Conservation (phyloP, 2,329 filamentous ascomycete genomes). For the Pleoardoris graminearum region DNA sequence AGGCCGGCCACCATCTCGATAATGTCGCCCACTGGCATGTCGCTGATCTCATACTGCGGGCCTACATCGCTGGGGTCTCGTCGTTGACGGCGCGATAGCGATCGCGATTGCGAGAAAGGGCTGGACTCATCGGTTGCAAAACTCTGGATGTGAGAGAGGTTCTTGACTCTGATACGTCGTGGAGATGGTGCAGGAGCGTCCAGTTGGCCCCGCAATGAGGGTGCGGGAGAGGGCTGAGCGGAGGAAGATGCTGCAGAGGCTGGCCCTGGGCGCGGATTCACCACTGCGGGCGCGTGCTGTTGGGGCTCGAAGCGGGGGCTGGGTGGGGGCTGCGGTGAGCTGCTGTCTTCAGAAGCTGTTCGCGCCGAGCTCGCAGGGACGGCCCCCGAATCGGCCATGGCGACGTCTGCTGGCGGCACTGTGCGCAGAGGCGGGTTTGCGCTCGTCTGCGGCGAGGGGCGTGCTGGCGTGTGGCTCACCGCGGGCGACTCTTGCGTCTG, state of each 20-base stretch:
- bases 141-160: slow-evolving; percentile 87
- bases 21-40: slow-evolving; percentile 94
- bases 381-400: slow-evolving; percentile 46
- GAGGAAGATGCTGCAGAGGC: slow-evolving; percentile 29
- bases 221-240: slow-evolving; percentile 32
- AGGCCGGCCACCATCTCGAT: slow-evolving; percentile 99
- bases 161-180: slow-evolving; percentile 75
- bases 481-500: slow-evolving; percentile 43
- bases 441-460: slow-evolving; percentile 36
- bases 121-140: slow-evolving; percentile 79
- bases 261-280: slow-evolving; percentile 27
- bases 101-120: slow-evolving; percentile 55
- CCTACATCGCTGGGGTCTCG: slow-evolving; percentile 55
- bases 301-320: slow-evolving; percentile 43
- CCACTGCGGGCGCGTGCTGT: slow-evolving; percentile 34
- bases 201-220: slow-evolving; percentile 33
- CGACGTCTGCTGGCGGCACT: slow-evolving; percentile 36
- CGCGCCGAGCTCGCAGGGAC: slow-evolving; percentile 37
- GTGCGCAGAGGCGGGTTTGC: slow-evolving; percentile 30
- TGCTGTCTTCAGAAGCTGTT: slow-evolving; percentile 22
- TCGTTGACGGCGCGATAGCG: slow-evolving; percentile 46
- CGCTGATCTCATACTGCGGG: slow-evolving; percentile 88
- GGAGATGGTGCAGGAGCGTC: slow-evolving; percentile 50
- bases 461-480: slow-evolving; percentile 39
- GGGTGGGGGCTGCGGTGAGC: slow-evolving; percentile 29